phyloP scores from a whole-genome alignment of 164 flowering plant genomes.

The Paratinospora sagittata region DNA sequence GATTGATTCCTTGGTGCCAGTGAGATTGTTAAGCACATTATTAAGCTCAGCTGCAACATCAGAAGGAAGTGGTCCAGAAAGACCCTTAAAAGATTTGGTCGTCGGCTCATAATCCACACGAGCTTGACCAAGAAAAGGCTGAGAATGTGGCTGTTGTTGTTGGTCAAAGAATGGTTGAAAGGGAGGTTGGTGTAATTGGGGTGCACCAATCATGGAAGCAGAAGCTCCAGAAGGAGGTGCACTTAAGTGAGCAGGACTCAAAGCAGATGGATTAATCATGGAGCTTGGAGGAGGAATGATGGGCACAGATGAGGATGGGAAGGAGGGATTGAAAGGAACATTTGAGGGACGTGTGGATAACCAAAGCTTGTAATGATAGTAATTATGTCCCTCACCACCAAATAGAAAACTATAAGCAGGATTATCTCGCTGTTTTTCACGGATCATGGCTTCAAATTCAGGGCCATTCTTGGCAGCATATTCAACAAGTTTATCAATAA shows the following conservation, averaged over 20 bases:
- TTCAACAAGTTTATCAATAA: constrained; percentile 89
- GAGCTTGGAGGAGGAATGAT: constrained; percentile 59
- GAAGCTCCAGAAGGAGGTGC: constrained; percentile 27
- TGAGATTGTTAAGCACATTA: constrained; percentile 66
- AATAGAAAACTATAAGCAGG: constrained; percentile 87
- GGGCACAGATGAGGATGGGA: constrained; percentile 21
- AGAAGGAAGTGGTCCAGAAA: constrained; percentile 82
- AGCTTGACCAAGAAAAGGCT: constrained; percentile 45
- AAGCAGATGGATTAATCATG: constrained; percentile 44
- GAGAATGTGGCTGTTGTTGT: constrained; percentile 58
- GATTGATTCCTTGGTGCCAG: constrained; percentile 94
- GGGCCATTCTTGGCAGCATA: constrained; percentile 90
- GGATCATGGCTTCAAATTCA: constrained; percentile 92
- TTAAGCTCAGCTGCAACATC: constrained; percentile 81
- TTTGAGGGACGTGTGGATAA: constrained; percentile 49
- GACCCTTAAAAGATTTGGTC: constrained; percentile 56
- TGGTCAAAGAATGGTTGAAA: constrained; percentile 69
- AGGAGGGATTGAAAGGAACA: constrained; percentile 53
- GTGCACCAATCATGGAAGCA: constrained; percentile 32
- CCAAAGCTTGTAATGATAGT: constrained; percentile 86
- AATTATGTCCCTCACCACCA: constrained; percentile 90
- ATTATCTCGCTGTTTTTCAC: constrained; percentile 86
- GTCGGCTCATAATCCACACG: constrained; percentile 68
- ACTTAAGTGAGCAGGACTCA: neutral
- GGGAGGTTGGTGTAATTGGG: constrained; percentile 68